Evolutionary conservation across 2,329 filamentous ascomycete genomes (phyloP).

Genomic region (Claviceps pusilla): DNA sequence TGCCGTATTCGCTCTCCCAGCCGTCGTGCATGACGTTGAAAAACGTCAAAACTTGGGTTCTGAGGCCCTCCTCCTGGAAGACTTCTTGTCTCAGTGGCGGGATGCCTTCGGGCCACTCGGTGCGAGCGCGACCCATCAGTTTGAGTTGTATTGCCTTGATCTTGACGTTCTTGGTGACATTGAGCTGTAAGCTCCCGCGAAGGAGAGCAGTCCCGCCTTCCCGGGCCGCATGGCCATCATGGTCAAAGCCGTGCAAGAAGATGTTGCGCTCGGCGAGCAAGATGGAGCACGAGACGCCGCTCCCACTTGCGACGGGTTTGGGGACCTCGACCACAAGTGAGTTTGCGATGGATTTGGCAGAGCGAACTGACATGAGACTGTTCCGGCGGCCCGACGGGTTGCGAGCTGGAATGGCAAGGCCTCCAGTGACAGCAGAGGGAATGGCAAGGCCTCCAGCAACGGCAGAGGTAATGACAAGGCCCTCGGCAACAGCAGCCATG

Average conservation of each 20-base stretch:
- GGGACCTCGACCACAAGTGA: slow-evolving; percentile 38
- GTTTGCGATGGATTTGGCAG: slow-evolving; percentile 34
- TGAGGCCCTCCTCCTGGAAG: slow-evolving; percentile 69
- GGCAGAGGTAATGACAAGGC: slow-evolving; percentile 10
- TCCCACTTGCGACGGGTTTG: slow-evolving; percentile 68
- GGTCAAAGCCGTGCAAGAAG: slow-evolving; percentile 66
- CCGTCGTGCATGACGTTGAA: slow-evolving; percentile 63
- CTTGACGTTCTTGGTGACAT: slow-evolving; percentile 78
- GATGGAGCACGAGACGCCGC: slow-evolving; percentile 60
- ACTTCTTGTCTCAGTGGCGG: slow-evolving; percentile 74
- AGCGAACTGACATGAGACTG: slow-evolving; percentile 36
- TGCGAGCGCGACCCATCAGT: slow-evolving; percentile 70
- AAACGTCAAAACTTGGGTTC: slow-evolving; percentile 81
- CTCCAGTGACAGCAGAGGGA: slow-evolving; percentile 9
- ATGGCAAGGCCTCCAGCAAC: slow-evolving; percentile 9
- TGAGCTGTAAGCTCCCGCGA: slow-evolving; percentile 67
- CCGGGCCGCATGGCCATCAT: slow-evolving; percentile 39
- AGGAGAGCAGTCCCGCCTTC: slow-evolving; percentile 69
- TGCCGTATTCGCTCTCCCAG: slow-evolving; percentile 48
- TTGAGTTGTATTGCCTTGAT: slow-evolving; percentile 82
- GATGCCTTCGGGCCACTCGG: slow-evolving; percentile 94
- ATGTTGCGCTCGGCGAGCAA: slow-evolving; percentile 65
- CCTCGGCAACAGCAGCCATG: slow-evolving; percentile 11
- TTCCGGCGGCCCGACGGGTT: slow-evolving; percentile 25
- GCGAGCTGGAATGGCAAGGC: slow-evolving; percentile 10